Base-by-base conservation (phyloP, 345 rosid genomes). In the Eucalyptus sideroxylon region DNA sequence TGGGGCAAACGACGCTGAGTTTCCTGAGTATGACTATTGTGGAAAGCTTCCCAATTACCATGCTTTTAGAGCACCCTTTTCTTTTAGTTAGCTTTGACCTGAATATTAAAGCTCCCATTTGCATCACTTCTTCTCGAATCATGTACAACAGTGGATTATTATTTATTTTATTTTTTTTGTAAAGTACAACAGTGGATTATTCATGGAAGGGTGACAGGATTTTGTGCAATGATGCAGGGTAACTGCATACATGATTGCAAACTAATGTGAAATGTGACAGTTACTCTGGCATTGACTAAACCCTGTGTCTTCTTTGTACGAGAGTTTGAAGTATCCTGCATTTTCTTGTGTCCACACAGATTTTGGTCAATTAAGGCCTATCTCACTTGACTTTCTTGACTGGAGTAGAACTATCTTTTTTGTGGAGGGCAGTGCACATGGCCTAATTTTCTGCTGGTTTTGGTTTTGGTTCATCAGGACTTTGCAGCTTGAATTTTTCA, bases 401-500 rank as follows among this genome's bases (percentile, higher is more conserved):
- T 77, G 47, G 83, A 77, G 85, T 77, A 21, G 85, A 77, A 53
- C 40, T 30, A 81, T 56, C 21, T 47, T 83, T 83, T 56, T 55
- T 8, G 49, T 44, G 82, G 50, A 31, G 59, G 86, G 27, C n/a
- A 60, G 53, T 81, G 42, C 86, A 67, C 44, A 24, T 77, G 51
- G 81, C 55, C 13, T 47, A 50, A 80, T 69, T 87, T 88, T 47
- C 24, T 87, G 56, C 50, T 90, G 88, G 49, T 88, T 77, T 77
- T 77, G 30, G 37, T 37, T 85, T 87, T 81, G 50, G 88, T 77
- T 53, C 91, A 90, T 53, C 90, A 95, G 96, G 96, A 90, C 89
- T 88, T 59, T 94, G 96, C 89, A 88, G 88, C 21, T 89, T 95
- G 89, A 92, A 95, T 72, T 92, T 92, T 91, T 92, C 95, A 49